Evolutionary conservation across 208 protist species (phyloP).

Genomic region (Crithidia fasciculata): DNA sequence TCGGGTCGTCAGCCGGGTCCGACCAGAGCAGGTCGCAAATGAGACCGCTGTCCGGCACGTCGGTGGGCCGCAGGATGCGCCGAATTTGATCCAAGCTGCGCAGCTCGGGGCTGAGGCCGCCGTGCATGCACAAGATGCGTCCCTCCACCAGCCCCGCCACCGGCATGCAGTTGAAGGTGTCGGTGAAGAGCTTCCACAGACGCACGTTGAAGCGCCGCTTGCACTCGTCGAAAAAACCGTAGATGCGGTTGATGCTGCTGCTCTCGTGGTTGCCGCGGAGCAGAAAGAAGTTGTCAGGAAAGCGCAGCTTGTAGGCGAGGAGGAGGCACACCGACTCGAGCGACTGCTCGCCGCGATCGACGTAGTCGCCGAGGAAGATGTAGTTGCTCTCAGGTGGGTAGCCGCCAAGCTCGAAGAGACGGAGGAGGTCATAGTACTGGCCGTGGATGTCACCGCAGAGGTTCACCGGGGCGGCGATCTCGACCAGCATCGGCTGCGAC

Average conservation of each 20-base stretch:
- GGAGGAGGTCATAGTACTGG: slow-evolving; percentile 79
- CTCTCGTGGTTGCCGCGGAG: slow-evolving; percentile 93
- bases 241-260: slow-evolving; percentile 82
- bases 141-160: slow-evolving; percentile 74
- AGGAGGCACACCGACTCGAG: slow-evolving; percentile 84
- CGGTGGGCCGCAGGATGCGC: slow-evolving; percentile 55
- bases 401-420: slow-evolving; percentile 77
- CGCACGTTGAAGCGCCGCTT: slow-evolving; percentile 95
- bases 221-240: slow-evolving; percentile 91
- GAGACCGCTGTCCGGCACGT: slow-evolving; percentile 72
- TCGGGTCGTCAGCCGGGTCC: slow-evolving; percentile 96
- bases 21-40: slow-evolving; percentile 99
- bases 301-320: slow-evolving; percentile 80
- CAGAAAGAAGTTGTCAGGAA: slow-evolving; percentile 85
- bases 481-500: slow-evolving; percentile 87
- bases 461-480: slow-evolving; percentile 84
- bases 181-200: slow-evolving; percentile 88
- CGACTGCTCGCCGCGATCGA: slow-evolving; percentile 92
- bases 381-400: slow-evolving; percentile 68
- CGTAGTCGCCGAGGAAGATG: slow-evolving; percentile 98
- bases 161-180: slow-evolving; percentile 89
- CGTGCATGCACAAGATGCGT: slow-evolving; percentile 84
- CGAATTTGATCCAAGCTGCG: slow-evolving; percentile 53
- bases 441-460: slow-evolving; percentile 90
- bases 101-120: slow-evolving; percentile 81